phyloP scores from a whole-genome alignment of 371 early-diverging fungal genomes.

The Chytridium lagenaria region DNA sequence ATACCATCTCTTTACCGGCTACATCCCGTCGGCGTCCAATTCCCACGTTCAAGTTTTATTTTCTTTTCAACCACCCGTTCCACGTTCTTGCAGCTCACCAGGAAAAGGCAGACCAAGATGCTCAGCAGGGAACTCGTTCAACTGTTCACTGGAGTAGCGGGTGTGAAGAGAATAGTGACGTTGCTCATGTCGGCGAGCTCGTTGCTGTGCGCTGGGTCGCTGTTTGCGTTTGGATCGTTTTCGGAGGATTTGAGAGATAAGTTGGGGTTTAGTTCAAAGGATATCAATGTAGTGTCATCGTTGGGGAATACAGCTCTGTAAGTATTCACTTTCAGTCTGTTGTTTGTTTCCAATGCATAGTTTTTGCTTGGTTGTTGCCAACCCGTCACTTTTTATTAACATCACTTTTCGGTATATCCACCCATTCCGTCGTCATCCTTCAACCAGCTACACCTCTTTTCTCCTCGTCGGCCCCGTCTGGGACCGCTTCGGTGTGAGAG shows the following conservation, averaged over 20 bases:
- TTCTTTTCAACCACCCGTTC: too few species aligned
- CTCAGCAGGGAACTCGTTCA: background rate
- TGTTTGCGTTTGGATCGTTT: slow-evolving; percentile 31
- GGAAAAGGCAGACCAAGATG: too few species aligned
- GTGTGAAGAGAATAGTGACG: slow-evolving; percentile 7
- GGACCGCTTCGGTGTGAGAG: slow-evolving; percentile 25
- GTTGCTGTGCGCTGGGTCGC: slow-evolving; percentile 31
- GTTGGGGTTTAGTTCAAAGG: slow-evolving; percentile 23
- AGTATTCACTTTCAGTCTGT: background rate
- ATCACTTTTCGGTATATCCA: too few species aligned
- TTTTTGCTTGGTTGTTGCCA: background rate
- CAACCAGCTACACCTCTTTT: slow-evolving; percentile 7
- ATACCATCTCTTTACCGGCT: too few species aligned
- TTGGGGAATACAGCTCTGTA: slow-evolving; percentile 31
- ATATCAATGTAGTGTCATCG: slow-evolving; percentile 35
- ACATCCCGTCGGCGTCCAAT: too few species aligned
- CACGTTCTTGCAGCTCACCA: too few species aligned
- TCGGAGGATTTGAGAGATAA: slow-evolving; percentile 23
- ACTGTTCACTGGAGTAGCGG: background rate
- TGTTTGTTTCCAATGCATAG: background rate
- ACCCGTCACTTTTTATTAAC: too few species aligned
- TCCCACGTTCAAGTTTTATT: too few species aligned
- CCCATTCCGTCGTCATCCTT: too few species aligned
- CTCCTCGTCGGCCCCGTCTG: slow-evolving; percentile 25
- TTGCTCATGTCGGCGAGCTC: slow-evolving; percentile 22